Evolutionary conservation across 139 green algal species (phyloP), one percentile per base, ranked within the genome.

Genomic region (Closterium sp.): DNA sequence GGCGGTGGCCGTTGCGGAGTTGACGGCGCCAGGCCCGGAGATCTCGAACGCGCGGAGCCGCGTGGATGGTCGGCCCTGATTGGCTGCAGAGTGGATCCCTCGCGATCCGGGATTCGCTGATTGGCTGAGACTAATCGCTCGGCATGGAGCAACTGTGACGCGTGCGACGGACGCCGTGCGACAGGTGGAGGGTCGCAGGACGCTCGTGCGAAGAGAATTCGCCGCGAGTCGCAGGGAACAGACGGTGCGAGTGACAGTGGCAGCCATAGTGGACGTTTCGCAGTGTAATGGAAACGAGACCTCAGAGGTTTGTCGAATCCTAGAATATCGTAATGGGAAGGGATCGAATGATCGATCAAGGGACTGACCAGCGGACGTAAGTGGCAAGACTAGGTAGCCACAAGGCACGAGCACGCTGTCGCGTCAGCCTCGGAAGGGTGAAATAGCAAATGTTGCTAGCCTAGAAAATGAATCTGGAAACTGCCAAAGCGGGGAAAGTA

Each of bases 1-100:
- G 1, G 88, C 31, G 76, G 33, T 87, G 6, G 66, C 66, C 33
- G 35, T 30, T 30, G 88, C 34, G 31, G 88, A 91, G 83, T 91
- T 38, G 5, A 91, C 66, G 32, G 88, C 35, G 76, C 88, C 88
- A n/a, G 88, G 88, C 21, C 88, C 88, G 32, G 88, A 91, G 83
- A 91, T 16, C 33, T 91, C 36, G 19, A 91, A 87, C 28, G 88
- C 35, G 31, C 36, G 55, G 55, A 76, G 31, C 10, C 84, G 84
- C 84, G 32, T 87, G 84, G 84, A 34, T 33, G 84, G 84, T 34
- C 31, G 31, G 84, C 84, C 84, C 16, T 76, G 55, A 76, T 76
- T 76, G 55, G 55, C 55, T 76, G 55, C 55, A 76, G 55, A 76
- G 12, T 76, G 55, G 55, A 76, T 76, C 16, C 55, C 55, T 76